Evolutionary conservation across 257 asterid species (phyloP), one percentile per base, ranked within the genome.

Genomic region (Sherardia arvensis): DNA sequence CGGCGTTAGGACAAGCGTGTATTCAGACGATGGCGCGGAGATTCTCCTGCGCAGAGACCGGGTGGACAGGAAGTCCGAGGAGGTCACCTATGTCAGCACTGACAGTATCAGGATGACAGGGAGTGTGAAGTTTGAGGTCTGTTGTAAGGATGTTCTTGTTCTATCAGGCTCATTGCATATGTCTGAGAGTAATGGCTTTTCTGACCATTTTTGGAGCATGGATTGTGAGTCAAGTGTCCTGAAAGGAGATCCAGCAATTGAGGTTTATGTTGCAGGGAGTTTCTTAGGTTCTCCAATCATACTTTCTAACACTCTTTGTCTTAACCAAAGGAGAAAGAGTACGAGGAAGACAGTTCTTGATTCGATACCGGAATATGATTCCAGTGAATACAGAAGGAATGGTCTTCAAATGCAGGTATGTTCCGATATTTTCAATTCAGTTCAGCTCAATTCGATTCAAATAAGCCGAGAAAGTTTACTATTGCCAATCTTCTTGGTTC

Each of bases 181-280:
- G 59, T 78, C 82, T 27, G 59, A 66, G 14, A 59, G 76, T 55
- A 76, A 71, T 64, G 84, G 79, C 5, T 72, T 64, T 47, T 1
- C 61, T 22, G 74, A 75, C 67, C 81, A 64, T 40, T 59, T 49
- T 4, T 88, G 96, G 96, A 74, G 64, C 60, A 78, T 88, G 77
- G 69, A 59, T 15, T 85, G 87, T 29, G 85, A 80, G 57, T 75
- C 87, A 9, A 82, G 76, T 57, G 40, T 71, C 43, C 49, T 80
- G 18, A 56, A 72, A 20, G 62, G 62, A 30, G 72, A 75, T 0
- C 94, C 89, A 3, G 71, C 74, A 28, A 65, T 88, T 4, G 96
- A 88, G 61, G 94, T 88, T 55, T 85, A 74, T 63, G 80, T 88
- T 36, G 94, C 96, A 0, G 96, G 94, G 36, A 71, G 87, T 64